Percentiles rank a stretch among this genome's conserved stretches.
Evolutionary conservation across 1,284 basidiomycete genomes (phyloP).

Genomic region (Rhodotorula sp.): DNA sequence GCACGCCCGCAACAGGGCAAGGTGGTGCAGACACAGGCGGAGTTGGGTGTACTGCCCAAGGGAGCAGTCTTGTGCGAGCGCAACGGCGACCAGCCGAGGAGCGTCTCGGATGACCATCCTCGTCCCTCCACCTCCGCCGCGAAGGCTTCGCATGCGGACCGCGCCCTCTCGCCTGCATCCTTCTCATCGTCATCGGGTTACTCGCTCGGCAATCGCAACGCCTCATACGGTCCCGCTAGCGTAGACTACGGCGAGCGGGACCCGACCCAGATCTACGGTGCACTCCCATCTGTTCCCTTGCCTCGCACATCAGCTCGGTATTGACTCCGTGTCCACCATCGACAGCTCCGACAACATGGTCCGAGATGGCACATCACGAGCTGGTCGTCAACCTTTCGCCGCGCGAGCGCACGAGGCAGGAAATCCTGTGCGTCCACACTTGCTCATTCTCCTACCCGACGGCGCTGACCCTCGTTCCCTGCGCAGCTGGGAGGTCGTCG

Average conservation of each 20-base stretch:
- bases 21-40: no score
- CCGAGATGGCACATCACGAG: slow-evolving; percentile 91
- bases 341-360: slow-evolving; percentile 76
- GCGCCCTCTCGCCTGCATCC: not conserved
- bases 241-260: slow-evolving; percentile 14
- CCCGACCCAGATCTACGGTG: slow-evolving; percentile 34
- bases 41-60: not conserved
- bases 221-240: slow-evolving; percentile 1
- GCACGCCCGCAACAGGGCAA: no score
- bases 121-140: not conserved
- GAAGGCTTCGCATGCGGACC: not conserved
- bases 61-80: not conserved
- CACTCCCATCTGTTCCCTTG: not conserved
- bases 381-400: slow-evolving; percentile 89
- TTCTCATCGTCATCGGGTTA: not conserved
- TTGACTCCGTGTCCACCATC: not conserved
- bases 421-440: slow-evolving; percentile 68
- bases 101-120: not conserved
- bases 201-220: not conserved
- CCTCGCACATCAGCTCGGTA: no score
- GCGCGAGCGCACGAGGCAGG: slow-evolving; percentile 90
- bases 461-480: not conserved
- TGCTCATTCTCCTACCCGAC: no score
- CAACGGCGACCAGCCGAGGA: not conserved
- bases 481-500: slow-evolving; percentile 79